These are phyloP conservation scores for Fusarium sp. DNA, from an alignment of 2,329 filamentous ascomycete genomes.

Conservation along the genomic window DNA sequence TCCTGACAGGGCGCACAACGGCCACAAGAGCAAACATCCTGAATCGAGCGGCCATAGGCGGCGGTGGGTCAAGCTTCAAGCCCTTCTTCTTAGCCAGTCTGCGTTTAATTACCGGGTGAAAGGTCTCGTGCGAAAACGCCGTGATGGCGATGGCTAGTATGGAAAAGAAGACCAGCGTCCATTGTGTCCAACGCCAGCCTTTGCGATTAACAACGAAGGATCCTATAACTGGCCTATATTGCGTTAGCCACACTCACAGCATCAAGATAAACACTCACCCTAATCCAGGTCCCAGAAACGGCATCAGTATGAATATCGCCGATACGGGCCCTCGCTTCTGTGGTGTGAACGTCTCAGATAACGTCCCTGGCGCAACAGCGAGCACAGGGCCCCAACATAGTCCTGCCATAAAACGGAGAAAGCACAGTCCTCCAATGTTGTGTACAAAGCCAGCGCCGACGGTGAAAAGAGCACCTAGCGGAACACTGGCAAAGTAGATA, in stretches of 20 bases:
- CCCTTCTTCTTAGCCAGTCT: conserved; percentile 57
- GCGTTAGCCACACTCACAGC: not conserved
- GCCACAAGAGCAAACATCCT: conserved; percentile 58
- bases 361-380: conserved; percentile 64
- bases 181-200: conserved; percentile 69
- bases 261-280: conserved; percentile 55
- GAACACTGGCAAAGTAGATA: conserved; percentile 64
- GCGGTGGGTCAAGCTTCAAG: conserved; percentile 42
- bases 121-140: conserved; percentile 68
- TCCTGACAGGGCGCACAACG: conserved; percentile 66
- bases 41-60: conserved; percentile 48
- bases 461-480: conserved; percentile 68
- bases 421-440: conserved; percentile 64
- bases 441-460: conserved; percentile 68
- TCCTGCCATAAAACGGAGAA: conserved; percentile 71
- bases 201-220: conserved; percentile 63
- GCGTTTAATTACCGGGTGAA: conserved; percentile 65
- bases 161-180: conserved; percentile 64
- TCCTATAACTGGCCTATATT: conserved; percentile 61
- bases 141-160: conserved; percentile 55
- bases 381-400: conserved; percentile 65
- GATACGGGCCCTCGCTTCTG: conserved; percentile 60
- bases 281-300: conserved; percentile 67
- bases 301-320: conserved; percentile 64
- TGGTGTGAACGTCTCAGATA: conserved; percentile 64